phyloP scores from a whole-genome alignment of 768 basidiomycete genomes.

The Suillus ampliporus region DNA sequence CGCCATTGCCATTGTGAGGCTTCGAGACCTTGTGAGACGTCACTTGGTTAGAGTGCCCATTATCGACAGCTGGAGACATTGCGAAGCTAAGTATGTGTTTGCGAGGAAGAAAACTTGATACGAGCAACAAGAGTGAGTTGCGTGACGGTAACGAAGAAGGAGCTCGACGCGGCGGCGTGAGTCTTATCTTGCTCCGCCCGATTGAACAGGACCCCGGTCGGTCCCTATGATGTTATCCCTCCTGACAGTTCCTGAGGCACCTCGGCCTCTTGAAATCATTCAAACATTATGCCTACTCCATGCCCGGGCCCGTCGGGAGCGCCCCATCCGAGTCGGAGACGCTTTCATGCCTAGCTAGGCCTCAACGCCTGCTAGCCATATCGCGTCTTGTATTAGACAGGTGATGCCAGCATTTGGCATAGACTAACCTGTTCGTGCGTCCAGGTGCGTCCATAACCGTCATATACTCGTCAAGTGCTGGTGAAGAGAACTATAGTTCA shows the following conservation, averaged over 20 bases:
- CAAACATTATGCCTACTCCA: neutral
- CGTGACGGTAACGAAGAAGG: neutral
- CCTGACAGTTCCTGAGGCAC: too few relatives aligned
- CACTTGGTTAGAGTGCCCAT: conserved; percentile 19
- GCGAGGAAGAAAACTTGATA: neutral
- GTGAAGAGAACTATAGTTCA: too few relatives aligned
- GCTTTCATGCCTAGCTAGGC: too few relatives aligned
- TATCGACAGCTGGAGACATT: conserved; percentile 30
- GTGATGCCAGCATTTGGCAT: neutral
- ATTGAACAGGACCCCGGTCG: conserved; percentile 6
- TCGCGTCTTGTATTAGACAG: too few relatives aligned
- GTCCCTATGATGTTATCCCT: neutral
- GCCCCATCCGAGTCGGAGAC: neutral
- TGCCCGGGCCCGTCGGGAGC: neutral
- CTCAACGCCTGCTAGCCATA: too few relatives aligned
- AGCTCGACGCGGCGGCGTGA: neutral
- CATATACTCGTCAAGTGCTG: too few relatives aligned
- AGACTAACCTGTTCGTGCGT: too few relatives aligned
- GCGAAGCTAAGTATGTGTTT: conserved; percentile 7
- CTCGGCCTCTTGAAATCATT: neutral
- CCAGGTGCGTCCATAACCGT: too few relatives aligned
- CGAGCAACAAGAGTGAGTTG: neutral
- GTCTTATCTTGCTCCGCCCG: conserved; percentile 1
- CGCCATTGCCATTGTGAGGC: conserved; percentile 10
- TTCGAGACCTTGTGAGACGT: conserved; percentile 22